phyloP scores from a whole-genome alignment of 352 stramenopile genomes.

The Globisporangium apiculatum region DNA sequence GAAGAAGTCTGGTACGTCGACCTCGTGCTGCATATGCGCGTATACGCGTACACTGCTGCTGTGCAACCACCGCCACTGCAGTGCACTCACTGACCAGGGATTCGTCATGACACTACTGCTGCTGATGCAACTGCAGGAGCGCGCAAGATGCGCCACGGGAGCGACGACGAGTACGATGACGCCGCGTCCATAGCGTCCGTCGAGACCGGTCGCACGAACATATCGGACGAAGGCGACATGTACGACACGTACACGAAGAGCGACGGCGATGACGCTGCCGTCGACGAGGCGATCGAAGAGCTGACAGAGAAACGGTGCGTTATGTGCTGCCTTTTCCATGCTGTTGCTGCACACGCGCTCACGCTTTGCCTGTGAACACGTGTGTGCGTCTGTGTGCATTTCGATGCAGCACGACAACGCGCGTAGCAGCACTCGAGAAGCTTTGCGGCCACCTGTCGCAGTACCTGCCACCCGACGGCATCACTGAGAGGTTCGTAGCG shows the following conservation, averaged over 20 bases:
- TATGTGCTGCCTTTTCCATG: neutral
- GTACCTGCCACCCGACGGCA: slow-evolving; percentile 53
- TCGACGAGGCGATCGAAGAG: slow-evolving; percentile 73
- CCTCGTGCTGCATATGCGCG: neutral
- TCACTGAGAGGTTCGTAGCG: slow-evolving; percentile 57
- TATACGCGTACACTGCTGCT: neutral
- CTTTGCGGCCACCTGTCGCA: slow-evolving; percentile 51
- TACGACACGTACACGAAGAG: slow-evolving; percentile 61
- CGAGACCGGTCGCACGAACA: slow-evolving; percentile 53
- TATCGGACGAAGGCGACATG: slow-evolving; percentile 59
- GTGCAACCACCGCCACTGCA: neutral
- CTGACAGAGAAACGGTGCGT: slow-evolving; percentile 71
- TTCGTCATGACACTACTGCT: neutral
- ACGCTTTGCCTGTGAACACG: neutral
- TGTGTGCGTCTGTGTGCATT: neutral
- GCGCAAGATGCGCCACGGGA: slow-evolving; percentile 50
- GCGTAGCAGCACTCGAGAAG: slow-evolving; percentile 65
- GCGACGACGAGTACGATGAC: slow-evolving; percentile 67
- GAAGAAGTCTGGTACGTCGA: slow-evolving; percentile 46
- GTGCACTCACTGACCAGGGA: neutral
- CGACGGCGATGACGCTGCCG: slow-evolving; percentile 49
- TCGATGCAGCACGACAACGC: slow-evolving; percentile 49
- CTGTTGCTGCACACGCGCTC: neutral
- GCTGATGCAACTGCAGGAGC: slow-evolving; percentile 8
- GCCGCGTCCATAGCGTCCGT: slow-evolving; percentile 56